Evolutionary conservation across 176 grass and related monocot species (phyloP).

Genomic region (Oryza officinalis): DNA sequence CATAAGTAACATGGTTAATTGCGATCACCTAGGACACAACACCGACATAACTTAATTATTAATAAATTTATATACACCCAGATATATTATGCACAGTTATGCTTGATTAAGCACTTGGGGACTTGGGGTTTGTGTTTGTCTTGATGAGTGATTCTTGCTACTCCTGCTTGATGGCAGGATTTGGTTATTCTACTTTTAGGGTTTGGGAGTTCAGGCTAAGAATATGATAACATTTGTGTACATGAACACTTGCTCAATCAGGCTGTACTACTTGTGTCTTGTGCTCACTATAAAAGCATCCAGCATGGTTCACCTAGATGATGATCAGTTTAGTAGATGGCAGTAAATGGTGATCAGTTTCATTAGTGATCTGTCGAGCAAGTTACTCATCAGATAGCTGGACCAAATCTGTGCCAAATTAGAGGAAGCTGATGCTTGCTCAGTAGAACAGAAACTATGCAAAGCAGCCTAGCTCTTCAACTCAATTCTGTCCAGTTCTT

Average conservation of each 20-base stretch:
- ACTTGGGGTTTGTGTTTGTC: constrained; percentile 23
- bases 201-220: constrained; percentile 19
- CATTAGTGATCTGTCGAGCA: neutral
- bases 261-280: neutral
- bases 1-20: constrained; percentile 14
- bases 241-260: neutral
- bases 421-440: neutral
- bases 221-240: neutral
- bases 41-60: constrained; percentile 17
- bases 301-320: neutral
- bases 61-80: neutral
- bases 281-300: constrained; percentile 21
- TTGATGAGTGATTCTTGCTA: constrained; percentile 38
- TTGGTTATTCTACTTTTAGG: constrained; percentile 3
- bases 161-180: constrained; percentile 18
- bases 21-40: constrained; percentile 30
- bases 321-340: neutral
- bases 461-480: neutral
- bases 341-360: neutral
- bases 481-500: neutral
- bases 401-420: neutral
- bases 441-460: neutral
- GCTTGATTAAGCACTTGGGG: constrained; percentile 10
- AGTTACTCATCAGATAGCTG: neutral
- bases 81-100: neutral